These are phyloP conservation scores for Solanum chacoense DNA, from an alignment of 305 asterid genomes.

Conservation along the genomic window DNA sequence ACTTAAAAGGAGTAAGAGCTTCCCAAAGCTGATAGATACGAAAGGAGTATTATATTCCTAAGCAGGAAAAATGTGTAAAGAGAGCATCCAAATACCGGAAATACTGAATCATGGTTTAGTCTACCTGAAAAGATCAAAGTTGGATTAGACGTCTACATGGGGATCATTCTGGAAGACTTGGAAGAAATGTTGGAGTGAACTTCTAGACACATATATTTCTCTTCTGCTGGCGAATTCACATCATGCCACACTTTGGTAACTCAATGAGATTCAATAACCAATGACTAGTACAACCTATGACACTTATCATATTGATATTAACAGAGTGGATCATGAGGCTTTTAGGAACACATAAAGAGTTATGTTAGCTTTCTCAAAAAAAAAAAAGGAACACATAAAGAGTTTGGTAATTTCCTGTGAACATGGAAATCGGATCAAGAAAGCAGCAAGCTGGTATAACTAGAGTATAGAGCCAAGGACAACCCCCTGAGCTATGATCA, in stretches of 20 bases:
- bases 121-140: not conserved
- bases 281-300: not conserved
- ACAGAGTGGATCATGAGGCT: not conserved
- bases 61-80: not conserved
- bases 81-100: not conserved
- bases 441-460: not conserved
- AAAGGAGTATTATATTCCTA: not conserved
- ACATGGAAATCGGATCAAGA: not conserved
- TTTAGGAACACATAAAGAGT: not conserved
- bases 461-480: not conserved
- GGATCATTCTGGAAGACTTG: not conserved
- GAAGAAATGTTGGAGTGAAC: not conserved
- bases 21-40: not conserved
- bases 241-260: not conserved
- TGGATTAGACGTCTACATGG: not conserved
- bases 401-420: not conserved
- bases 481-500: not conserved
- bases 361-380: not conserved
- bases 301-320: not conserved
- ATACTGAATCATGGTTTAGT: not conserved
- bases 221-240: not conserved
- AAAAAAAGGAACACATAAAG: not conserved
- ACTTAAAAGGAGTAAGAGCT: not conserved
- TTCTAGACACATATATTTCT: not conserved
- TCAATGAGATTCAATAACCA: not conserved